These are phyloP conservation scores for Knoxia roxburghii DNA, from an alignment of 257 asterid species.

Conservation along the genomic window DNA sequence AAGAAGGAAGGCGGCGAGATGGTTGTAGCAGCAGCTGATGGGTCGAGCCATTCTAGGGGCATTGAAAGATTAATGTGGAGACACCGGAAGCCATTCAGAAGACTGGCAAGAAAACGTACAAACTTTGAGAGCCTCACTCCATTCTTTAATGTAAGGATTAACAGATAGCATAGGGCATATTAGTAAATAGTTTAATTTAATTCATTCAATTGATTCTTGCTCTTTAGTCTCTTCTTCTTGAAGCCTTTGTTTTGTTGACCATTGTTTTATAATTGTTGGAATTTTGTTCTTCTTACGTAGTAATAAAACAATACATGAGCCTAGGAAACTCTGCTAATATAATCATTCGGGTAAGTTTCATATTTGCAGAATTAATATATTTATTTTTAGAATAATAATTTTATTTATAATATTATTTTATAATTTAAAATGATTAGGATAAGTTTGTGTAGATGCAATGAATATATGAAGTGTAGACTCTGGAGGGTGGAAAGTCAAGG, in stretches of 20 bases:
- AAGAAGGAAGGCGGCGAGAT: slow-evolving; percentile 16
- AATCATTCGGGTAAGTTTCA: too few species aligned
- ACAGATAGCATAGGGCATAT: slow-evolving; percentile 14
- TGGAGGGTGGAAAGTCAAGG: too few species aligned
- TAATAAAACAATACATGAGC: background rate
- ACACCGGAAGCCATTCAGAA: slow-evolving; percentile 57
- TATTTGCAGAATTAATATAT: too few species aligned
- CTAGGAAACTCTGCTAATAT: too few species aligned
- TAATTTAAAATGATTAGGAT: too few species aligned
- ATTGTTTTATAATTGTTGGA: background rate
- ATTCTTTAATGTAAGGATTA: slow-evolving; percentile 43
- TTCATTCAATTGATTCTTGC: slow-evolving; percentile 45
- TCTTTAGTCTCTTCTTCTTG: slow-evolving; percentile 2
- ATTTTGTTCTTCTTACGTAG: background rate
- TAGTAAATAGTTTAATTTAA: slow-evolving; percentile 15
- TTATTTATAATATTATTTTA: too few species aligned
- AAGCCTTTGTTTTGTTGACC: background rate
- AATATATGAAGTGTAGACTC: too few species aligned
- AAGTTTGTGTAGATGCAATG: too few species aligned
- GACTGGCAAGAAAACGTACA: slow-evolving; percentile 61
- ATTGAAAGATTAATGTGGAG: slow-evolving; percentile 57
- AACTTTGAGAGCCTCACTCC: slow-evolving; percentile 53
- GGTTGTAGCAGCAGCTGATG: slow-evolving; percentile 20
- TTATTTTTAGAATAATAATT: too few species aligned
- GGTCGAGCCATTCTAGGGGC: slow-evolving; percentile 22